Conservation (phyloP, 2,329 filamentous ascomycete species). For the Coleophoma cylindrospora region DNA sequence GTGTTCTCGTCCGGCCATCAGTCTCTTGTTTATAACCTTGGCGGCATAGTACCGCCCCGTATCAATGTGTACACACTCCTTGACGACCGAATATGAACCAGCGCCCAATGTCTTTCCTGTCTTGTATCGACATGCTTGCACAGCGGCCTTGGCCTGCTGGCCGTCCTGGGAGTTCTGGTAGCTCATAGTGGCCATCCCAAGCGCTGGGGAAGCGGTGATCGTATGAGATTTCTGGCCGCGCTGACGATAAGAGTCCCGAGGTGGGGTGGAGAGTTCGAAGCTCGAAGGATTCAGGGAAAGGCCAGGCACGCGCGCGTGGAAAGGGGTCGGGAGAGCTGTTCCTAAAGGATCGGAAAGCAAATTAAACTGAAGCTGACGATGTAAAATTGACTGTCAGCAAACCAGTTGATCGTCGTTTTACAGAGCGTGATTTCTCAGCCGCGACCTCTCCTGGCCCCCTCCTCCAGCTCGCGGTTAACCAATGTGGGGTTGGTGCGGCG, state of each 20-base stretch:
- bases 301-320: too few relatives aligned
- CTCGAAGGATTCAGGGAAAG: too few relatives aligned
- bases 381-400: background rate
- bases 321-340: too few relatives aligned
- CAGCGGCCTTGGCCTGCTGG: conserved; percentile 43
- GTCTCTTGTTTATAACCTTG: conserved; percentile 97
- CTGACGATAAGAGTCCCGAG: background rate
- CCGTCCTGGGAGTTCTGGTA: background rate
- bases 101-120: conserved; percentile 96
- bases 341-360: background rate
- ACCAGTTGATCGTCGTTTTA: too few relatives aligned
- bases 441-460: background rate
- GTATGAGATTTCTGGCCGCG: background rate
- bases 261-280: background rate
- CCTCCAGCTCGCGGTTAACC: background rate
- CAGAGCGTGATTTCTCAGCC: background rate
- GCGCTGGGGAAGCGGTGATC: background rate
- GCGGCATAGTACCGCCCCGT: conserved; percentile 97
- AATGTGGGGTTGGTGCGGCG: background rate
- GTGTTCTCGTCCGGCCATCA: conserved; percentile 96
- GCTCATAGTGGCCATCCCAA: background rate
- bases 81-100: conserved; percentile 96
- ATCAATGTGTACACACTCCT: conserved; percentile 98
- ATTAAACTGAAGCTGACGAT: background rate
- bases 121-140: conserved; percentile 97